Percentiles rank a stretch among this genome's conserved stretches.
Evolutionary conservation across 2,329 filamentous ascomycete genomes (phyloP).

Genomic region (Epichloe brachyelytri): DNA sequence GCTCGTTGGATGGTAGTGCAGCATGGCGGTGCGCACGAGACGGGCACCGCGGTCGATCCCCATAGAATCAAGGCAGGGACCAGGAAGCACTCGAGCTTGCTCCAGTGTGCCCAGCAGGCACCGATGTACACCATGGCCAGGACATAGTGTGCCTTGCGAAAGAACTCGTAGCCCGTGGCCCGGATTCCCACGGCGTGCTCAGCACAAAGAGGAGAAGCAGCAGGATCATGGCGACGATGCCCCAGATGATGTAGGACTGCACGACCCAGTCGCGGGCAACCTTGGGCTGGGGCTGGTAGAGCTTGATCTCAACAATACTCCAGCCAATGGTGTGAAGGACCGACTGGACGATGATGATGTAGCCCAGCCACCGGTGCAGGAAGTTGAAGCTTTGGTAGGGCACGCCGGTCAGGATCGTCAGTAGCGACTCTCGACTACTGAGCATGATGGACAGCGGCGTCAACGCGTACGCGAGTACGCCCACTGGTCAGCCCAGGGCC

Average conservation of each 20-base stretch:
- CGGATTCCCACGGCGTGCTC: slow-evolving; percentile 43
- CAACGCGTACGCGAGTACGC: slow-evolving; percentile 59
- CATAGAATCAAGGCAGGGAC: slow-evolving; percentile 53
- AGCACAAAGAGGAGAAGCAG: slow-evolving; percentile 48
- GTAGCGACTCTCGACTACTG: slow-evolving; percentile 54
- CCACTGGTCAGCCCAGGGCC: slow-evolving; percentile 55
- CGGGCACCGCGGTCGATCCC: slow-evolving; percentile 49
- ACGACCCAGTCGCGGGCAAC: slow-evolving; percentile 43
- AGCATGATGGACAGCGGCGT: slow-evolving; percentile 58
- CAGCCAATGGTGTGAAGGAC: slow-evolving; percentile 58
- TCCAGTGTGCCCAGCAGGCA: slow-evolving; percentile 66
- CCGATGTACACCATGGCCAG: slow-evolving; percentile 63
- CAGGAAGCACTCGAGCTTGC: slow-evolving; percentile 53
- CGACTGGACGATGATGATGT: slow-evolving; percentile 57
- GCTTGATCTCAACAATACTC: slow-evolving; percentile 49
- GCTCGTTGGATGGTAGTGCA: slow-evolving; percentile 44
- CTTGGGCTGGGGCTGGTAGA: slow-evolving; percentile 61
- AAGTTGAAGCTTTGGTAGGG: slow-evolving; percentile 71
- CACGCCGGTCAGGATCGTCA: slow-evolving; percentile 57
- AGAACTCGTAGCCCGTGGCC: slow-evolving; percentile 63
- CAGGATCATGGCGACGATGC: slow-evolving; percentile 53
- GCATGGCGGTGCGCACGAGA: slow-evolving; percentile 40
- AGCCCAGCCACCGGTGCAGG: slow-evolving; percentile 63
- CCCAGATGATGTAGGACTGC: slow-evolving; percentile 61
- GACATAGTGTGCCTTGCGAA: slow-evolving; percentile 61